phyloP scores from a whole-genome alignment of 2,329 filamentous ascomycete genomes.

The Colletotrichum sp. region DNA sequence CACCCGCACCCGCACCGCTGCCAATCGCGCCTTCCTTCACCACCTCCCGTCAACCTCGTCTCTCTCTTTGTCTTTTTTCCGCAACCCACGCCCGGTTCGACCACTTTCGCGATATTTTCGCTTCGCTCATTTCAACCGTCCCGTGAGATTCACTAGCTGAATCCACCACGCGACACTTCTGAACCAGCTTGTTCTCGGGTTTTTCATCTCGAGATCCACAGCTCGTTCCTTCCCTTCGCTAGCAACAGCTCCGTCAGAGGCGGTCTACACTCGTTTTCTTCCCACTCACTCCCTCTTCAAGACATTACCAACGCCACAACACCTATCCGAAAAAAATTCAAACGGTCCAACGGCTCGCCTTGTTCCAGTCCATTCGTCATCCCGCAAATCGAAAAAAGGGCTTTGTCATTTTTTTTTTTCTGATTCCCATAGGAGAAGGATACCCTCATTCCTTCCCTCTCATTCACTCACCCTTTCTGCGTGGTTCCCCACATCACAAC shows the following conservation, averaged over 20 bases:
- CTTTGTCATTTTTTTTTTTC: not conserved
- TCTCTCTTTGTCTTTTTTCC: not conserved
- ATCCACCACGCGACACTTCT: not conserved
- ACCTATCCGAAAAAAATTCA: not conserved
- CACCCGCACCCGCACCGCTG: not conserved
- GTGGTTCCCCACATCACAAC: not conserved
- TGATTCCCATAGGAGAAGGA: not conserved
- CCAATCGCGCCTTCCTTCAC: not conserved
- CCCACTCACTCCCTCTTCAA: not conserved
- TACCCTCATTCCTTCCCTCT: not conserved
- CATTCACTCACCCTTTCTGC: not conserved
- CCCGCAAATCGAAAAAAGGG: not conserved
- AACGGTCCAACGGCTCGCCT: not conserved
- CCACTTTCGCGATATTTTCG: not conserved
- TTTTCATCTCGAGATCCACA: not conserved
- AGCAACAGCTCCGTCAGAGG: constrained; percentile 7
- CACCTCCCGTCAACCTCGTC: not conserved
- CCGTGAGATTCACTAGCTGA: constrained; percentile 6
- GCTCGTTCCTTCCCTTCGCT: constrained; percentile 11
- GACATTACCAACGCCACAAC: not conserved
- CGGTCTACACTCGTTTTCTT: constrained; percentile 12
- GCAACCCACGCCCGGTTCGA: not conserved
- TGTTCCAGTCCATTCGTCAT: constrained; percentile 10
- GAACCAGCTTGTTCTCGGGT: not conserved
- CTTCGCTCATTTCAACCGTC: not conserved